Percentiles rank a stretch among this genome's conserved stretches.
Conservation (phyloP, 1,284 basidiomycete species). For the Ceratobasidium sp. region DNA sequence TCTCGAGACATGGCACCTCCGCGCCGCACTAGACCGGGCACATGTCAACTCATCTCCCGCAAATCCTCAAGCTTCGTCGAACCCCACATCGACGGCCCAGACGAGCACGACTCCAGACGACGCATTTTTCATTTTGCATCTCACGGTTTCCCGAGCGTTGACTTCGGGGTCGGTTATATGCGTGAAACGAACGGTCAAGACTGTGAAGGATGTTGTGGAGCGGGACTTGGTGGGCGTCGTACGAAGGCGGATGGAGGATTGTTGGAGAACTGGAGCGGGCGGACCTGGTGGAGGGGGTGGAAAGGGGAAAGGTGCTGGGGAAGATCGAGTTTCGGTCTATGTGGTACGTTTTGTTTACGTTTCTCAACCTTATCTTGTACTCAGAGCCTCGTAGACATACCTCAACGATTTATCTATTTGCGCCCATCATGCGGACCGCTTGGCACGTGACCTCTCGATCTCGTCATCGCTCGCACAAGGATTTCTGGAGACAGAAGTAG, state of each 20-base stretch:
- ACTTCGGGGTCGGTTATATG: slow-evolving; percentile 76
- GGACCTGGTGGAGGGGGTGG: slow-evolving; percentile 63
- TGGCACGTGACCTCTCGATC: slow-evolving; percentile 76
- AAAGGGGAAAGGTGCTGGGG: slow-evolving; percentile 81
- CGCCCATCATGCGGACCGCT: slow-evolving; percentile 77
- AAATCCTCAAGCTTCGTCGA: slow-evolving; percentile 14
- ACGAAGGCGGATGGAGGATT: slow-evolving; percentile 85
- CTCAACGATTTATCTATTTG: slow-evolving; percentile 64
- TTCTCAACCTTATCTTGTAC: slow-evolving; percentile 22
- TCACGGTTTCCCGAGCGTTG: slow-evolving; percentile 79
- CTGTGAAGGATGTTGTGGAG: slow-evolving; percentile 80
- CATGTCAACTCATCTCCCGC: slow-evolving; percentile 59
- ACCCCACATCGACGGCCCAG: slow-evolving; percentile 50
- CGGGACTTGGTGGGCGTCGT: slow-evolving; percentile 83
- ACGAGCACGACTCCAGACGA: slow-evolving; percentile 88
- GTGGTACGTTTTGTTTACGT: slow-evolving; percentile 71
- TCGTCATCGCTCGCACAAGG: slow-evolving; percentile 73
- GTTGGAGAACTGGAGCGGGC: slow-evolving; percentile 66
- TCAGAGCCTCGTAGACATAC: slow-evolving; percentile 79
- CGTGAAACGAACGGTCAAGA: slow-evolving; percentile 71
- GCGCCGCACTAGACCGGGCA: slow-evolving; percentile 85
- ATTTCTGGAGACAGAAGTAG: slow-evolving; percentile 74
- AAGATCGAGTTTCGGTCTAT: slow-evolving; percentile 77
- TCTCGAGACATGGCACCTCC: slow-evolving; percentile 92
- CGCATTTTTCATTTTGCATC: slow-evolving; percentile 92